phyloP scores from a whole-genome alignment of 2,329 filamentous ascomycete species.

The Fusarium multiceps region DNA sequence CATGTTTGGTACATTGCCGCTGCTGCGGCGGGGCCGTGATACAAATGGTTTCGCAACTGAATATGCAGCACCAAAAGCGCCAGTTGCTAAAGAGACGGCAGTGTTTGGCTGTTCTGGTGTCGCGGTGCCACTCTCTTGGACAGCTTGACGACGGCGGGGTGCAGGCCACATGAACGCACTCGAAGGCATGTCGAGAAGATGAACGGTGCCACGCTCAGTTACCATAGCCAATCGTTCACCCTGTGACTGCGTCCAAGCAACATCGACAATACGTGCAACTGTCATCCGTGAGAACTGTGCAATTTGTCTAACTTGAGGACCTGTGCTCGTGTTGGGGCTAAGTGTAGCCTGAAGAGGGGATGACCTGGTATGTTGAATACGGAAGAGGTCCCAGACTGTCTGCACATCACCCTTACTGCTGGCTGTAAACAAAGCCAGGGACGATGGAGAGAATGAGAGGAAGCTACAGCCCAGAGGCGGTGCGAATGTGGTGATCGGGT shows the following conservation, averaged over 20 bases:
- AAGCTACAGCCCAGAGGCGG: slow-evolving; percentile 82
- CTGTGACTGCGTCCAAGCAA: slow-evolving; percentile 84
- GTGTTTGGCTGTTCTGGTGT: slow-evolving; percentile 62
- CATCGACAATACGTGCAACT: slow-evolving; percentile 88
- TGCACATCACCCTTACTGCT: slow-evolving; percentile 87
- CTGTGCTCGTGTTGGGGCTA: slow-evolving; percentile 57
- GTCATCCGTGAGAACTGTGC: slow-evolving; percentile 93
- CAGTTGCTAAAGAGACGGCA: slow-evolving; percentile 76
- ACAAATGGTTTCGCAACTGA: slow-evolving; percentile 73
- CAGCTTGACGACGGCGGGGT: slow-evolving; percentile 64
- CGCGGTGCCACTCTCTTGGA: slow-evolving; percentile 59
- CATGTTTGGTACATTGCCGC: slow-evolving; percentile 49
- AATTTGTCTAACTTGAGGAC: slow-evolving; percentile 80
- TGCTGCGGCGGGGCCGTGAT: slow-evolving; percentile 65
- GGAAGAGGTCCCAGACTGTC: slow-evolving; percentile 83
- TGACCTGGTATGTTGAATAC: slow-evolving; percentile 70
- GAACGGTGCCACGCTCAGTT: slow-evolving; percentile 94
- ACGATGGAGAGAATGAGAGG: slow-evolving; percentile 80
- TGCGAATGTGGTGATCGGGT: slow-evolving; percentile 77
- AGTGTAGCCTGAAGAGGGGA: slow-evolving; percentile 66
- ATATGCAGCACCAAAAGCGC: slow-evolving; percentile 75
- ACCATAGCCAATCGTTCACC: slow-evolving; percentile 88
- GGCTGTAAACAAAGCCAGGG: slow-evolving; percentile 79
- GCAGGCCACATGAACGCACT: slow-evolving; percentile 91
- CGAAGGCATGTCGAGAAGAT: slow-evolving; percentile 87